Evolutionary conservation across 1,284 basidiomycete genomes (phyloP).

Genomic region (Pseudozyma hubeiensis): DNA sequence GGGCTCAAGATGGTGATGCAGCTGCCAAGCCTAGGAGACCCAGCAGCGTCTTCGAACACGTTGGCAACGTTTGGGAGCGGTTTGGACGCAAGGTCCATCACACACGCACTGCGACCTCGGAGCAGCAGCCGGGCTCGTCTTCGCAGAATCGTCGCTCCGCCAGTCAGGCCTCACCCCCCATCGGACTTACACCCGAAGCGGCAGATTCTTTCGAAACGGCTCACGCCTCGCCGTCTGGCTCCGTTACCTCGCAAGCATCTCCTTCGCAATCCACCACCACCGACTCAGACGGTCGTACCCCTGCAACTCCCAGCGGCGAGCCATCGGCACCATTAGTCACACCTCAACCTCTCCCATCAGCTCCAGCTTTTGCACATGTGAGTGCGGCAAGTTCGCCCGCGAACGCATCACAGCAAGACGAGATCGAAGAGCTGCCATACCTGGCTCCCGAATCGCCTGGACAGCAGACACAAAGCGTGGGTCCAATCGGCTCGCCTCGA

Average conservation of each 20-base stretch:
- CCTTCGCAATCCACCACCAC: conserved; percentile 36
- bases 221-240: conserved; percentile 22
- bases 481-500: conserved; percentile 15
- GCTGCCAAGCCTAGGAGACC: conserved; percentile 34
- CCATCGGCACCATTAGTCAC: conserved; percentile 16
- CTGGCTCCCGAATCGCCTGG: conserved; percentile 25
- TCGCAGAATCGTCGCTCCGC: conserved; percentile 23
- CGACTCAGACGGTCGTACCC: conserved; percentile 35
- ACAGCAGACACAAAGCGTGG: not conserved
- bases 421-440: conserved; percentile 41
- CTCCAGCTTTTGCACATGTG: conserved; percentile 27
- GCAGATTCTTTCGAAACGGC: conserved; percentile 18
- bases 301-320: conserved; percentile 27
- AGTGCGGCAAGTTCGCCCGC: not conserved
- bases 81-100: conserved; percentile 56
- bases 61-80: conserved; percentile 58
- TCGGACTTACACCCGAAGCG: conserved; percentile 25
- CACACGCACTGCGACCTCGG: conserved; percentile 30
- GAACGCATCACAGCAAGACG: conserved; percentile 17
- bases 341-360: conserved; percentile 31
- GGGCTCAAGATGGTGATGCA: conserved; percentile 19
- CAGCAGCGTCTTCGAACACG: conserved; percentile 63
- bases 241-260: conserved; percentile 31
- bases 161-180: conserved; percentile 30
- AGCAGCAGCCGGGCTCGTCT: conserved; percentile 30